These are phyloP conservation scores for Hypoxylon sp. DNA, from an alignment of 2,329 filamentous ascomycete genomes.

Conservation along the genomic window DNA sequence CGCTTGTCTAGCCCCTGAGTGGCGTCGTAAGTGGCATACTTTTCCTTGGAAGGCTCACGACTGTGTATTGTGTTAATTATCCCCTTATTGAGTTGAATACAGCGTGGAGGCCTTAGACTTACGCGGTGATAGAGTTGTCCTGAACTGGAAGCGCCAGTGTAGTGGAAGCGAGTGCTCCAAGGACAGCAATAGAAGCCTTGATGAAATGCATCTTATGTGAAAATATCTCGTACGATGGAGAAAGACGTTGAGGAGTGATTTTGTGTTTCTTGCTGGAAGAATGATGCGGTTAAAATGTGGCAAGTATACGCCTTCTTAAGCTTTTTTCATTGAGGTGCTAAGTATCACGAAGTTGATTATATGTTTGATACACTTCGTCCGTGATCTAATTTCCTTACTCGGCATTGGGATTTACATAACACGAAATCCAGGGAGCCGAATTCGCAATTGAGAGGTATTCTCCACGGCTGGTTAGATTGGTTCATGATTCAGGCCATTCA, in stretches of 20 bases:
- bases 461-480: not conserved
- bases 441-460: not conserved
- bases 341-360: not conserved
- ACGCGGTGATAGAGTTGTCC: constrained; percentile 12
- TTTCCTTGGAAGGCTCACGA: constrained; percentile 15
- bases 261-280: not conserved
- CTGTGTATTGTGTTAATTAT: not conserved
- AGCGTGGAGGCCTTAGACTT: not conserved
- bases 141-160: constrained; percentile 14
- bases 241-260: not conserved
- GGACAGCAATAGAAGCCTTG: constrained; percentile 22
- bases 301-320: constrained; percentile 6
- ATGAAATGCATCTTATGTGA: constrained; percentile 24
- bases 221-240: not conserved
- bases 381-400: not conserved
- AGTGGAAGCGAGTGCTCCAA: constrained; percentile 22
- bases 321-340: not conserved
- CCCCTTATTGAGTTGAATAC: not conserved
- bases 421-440: not conserved
- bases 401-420: not conserved
- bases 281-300: not conserved
- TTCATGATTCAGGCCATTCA: not conserved
- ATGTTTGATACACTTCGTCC: not conserved
- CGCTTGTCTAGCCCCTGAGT: not conserved
- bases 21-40: constrained; percentile 12